Base-by-base conservation (phyloP, 2,329 filamentous ascomycete genomes). In the Ascochyta viciae-villosae region DNA sequence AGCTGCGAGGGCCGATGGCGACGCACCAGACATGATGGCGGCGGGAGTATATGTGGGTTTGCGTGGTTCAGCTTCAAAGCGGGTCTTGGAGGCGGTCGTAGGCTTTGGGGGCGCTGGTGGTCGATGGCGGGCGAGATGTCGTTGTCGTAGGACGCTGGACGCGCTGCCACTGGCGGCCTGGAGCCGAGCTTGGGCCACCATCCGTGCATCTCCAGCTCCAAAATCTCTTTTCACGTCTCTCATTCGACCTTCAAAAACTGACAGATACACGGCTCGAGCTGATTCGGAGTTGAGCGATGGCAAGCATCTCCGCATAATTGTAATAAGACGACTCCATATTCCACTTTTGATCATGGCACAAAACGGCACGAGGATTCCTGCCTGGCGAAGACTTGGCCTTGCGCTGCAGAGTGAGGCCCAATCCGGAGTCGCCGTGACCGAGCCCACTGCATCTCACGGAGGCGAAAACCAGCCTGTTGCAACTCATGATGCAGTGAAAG, bases 301-400 rank as follows among this genome's bases (percentile, higher is more conserved):
- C 33, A 37, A 49, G 37, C 45, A 41, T 46, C 62, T 57, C 57
- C 58, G 60, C 65, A 61, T 63, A 55, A 57, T 57, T 48, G 53
- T 65, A 47, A 57, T 49, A 50, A 54, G 39, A 40, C 47, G 35
- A 53, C 50, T 59, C 61, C 65, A 69, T 70, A 70, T 67, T 62
- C 70, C 65, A 44, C 51, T 64, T 74, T 50, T 58, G 59, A 68
- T 50, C 57, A 74, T 75, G 71, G 64, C 61, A 51, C 59, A 63
- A 57, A 43, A 58, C 40, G 59, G 46, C 16, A 47, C 35, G 46
- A 64, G 63, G 52, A 59, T 75, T 47, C 84, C 85, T 29, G 84
- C 85, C 57, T 87, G 84, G 84, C 86, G 86, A 70, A 78, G 82
- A 67, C 74, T 87, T 51, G 85, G 84, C 33, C 76, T 87, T 58